Percentiles rank a stretch among this genome's conserved stretches.
Evolutionary conservation across 495 filamentous ascomycete species (phyloP).

Genomic region (Hyaloscypha variabilis): DNA sequence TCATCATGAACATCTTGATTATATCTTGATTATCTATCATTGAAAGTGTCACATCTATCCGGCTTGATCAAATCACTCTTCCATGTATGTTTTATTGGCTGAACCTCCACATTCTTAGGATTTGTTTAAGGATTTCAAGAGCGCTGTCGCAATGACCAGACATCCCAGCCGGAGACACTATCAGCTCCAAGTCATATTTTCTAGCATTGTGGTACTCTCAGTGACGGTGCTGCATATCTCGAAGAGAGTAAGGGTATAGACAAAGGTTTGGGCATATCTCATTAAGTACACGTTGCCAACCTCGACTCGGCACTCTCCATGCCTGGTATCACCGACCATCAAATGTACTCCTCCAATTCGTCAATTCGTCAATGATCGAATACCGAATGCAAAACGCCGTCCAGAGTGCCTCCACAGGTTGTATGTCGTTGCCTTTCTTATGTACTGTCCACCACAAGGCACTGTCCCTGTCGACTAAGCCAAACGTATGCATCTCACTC

Average conservation of each 20-base stretch:
- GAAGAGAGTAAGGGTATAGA: background rate
- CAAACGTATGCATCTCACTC: background rate
- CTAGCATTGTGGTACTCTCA: background rate
- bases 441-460: background rate
- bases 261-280: constrained; percentile 11
- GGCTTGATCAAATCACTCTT: too few species aligned
- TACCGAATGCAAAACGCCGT: background rate
- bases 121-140: too few species aligned
- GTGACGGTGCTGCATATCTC: background rate
- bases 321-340: background rate
- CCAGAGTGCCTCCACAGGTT: background rate
- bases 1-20: constrained; percentile 6
- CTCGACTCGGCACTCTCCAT: background rate
- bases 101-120: too few species aligned
- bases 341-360: background rate
- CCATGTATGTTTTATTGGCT: too few species aligned
- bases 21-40: background rate
- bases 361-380: background rate
- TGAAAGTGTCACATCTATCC: background rate
- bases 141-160: too few species aligned
- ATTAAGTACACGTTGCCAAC: constrained; percentile 15
- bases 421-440: background rate
- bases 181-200: too few species aligned
- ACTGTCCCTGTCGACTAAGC: constrained; percentile 9
- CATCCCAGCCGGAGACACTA: too few species aligned